A percentile compares a stretch with the other conserved stretches of the same genome.
Conservation (phyloP, 441 rosid species). For the Erodium moschatum region DNA sequence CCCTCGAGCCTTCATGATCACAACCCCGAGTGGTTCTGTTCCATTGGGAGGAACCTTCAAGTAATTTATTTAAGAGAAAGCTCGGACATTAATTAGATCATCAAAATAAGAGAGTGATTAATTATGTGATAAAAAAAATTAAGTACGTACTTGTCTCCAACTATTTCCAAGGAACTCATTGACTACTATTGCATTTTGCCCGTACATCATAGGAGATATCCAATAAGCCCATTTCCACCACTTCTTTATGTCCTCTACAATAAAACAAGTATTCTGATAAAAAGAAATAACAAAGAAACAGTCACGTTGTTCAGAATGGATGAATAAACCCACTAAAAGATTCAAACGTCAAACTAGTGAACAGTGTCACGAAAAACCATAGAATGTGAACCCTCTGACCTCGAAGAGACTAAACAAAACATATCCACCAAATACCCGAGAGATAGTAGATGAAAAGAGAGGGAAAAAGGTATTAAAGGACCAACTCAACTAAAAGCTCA, state of each 20-base stretch:
- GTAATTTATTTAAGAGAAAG: background rate
- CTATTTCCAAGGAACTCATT: constrained; percentile 71
- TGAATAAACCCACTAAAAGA: too few species aligned
- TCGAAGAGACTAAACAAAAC: too few species aligned
- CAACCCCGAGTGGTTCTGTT: constrained; percentile 40
- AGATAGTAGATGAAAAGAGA: too few species aligned
- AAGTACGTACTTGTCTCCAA: constrained; percentile 44
- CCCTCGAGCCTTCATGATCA: constrained; percentile 41
- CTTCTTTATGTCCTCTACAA: constrained; percentile 19
- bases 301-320: too few species aligned
- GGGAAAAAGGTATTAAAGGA: too few species aligned
- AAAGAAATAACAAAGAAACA: too few species aligned
- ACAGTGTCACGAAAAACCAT: too few species aligned
- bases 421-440: too few species aligned
- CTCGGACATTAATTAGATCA: background rate
- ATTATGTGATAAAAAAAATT: too few species aligned
- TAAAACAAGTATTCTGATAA: background rate
- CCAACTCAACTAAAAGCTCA: background rate
- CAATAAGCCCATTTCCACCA: constrained; percentile 30
- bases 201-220: constrained; percentile 24
- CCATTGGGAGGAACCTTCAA: constrained; percentile 28
- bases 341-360: too few species aligned
- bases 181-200: constrained; percentile 26
- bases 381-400: too few species aligned
- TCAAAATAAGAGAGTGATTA: background rate